These are phyloP conservation scores for Microcos paniculata DNA, from an alignment of 345 rosid species.

Conservation along the genomic window DNA sequence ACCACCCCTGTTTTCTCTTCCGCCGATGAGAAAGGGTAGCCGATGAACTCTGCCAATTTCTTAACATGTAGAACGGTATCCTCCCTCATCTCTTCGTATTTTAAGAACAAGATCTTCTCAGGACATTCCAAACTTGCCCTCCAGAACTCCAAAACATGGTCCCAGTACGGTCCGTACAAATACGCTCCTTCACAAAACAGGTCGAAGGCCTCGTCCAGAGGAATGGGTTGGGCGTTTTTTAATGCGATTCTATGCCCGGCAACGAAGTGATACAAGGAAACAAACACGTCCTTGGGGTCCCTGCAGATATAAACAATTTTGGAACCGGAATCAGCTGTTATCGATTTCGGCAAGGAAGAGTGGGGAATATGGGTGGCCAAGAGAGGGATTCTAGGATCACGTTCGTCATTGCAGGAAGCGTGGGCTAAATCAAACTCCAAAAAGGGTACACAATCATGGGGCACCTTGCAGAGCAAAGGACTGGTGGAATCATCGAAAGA, in stretches of 20 bases:
- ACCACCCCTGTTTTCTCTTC: conserved; percentile 15
- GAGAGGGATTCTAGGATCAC: background rate
- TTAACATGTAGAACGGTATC: conserved; percentile 8
- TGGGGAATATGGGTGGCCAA: background rate
- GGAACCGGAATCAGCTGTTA: background rate
- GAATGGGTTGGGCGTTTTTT: too few species aligned
- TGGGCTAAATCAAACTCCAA: background rate
- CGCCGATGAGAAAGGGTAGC: conserved; percentile 12
- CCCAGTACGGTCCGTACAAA: conserved; percentile 32
- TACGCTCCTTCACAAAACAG: background rate
- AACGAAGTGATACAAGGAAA: background rate
- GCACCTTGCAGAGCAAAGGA: background rate
- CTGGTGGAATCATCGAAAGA: background rate
- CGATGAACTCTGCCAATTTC: conserved; percentile 19
- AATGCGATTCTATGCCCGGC: background rate
- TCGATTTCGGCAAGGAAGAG: background rate
- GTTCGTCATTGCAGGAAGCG: background rate
- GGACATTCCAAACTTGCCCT: conserved; percentile 28
- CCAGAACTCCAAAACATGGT: conserved; percentile 31
- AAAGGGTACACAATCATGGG: background rate
- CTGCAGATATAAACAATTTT: conserved; percentile 15
- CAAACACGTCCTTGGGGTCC: conserved; percentile 16
- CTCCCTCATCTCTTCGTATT: conserved; percentile 26
- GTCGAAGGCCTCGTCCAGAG: conserved; percentile 5
- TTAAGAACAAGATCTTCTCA: conserved; percentile 21